phyloP scores from a whole-genome alignment of 176 grass and related monocot genomes.

The Carex kokanica region DNA sequence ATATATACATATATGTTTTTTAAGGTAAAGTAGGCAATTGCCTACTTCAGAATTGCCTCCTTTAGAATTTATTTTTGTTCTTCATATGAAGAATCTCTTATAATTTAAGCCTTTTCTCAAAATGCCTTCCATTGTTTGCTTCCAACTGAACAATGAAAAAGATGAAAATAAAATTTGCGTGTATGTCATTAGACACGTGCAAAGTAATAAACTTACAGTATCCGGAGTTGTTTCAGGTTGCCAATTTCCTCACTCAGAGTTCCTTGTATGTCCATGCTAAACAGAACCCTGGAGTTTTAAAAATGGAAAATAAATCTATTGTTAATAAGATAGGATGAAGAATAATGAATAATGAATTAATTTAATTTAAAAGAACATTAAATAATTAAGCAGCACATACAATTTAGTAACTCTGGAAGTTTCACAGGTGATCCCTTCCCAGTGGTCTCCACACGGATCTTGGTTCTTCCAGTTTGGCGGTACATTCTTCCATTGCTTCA shows the following conservation, averaged over 20 bases:
- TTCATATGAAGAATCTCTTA: background rate
- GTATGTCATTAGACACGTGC: background rate
- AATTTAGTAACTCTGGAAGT: slow-evolving; percentile 50
- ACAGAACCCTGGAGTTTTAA: slow-evolving; percentile 46
- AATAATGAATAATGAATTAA: background rate
- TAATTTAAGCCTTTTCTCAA: background rate
- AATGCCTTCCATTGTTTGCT: background rate
- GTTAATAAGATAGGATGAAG: background rate
- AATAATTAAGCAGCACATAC: slow-evolving; percentile 37
- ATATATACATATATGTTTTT: too few relatives aligned
- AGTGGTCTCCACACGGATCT: slow-evolving; percentile 46
- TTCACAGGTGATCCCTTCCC: slow-evolving; percentile 50
- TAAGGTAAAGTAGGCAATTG: too few relatives aligned
- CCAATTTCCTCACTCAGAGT: slow-evolving; percentile 55
- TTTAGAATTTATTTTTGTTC: background rate
- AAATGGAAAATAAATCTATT: background rate
- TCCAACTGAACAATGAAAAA: background rate
- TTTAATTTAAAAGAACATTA: background rate
- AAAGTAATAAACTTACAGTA: slow-evolving; percentile 51
- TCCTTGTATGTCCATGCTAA: slow-evolving; percentile 48
- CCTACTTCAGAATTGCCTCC: background rate
- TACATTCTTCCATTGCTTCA: slow-evolving; percentile 50
- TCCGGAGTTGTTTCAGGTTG: slow-evolving; percentile 39
- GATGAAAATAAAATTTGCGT: background rate
- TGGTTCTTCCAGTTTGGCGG: slow-evolving; percentile 52